phyloP scores from a whole-genome alignment of 2,329 filamentous ascomycete genomes.

The Phoma sp. region DNA sequence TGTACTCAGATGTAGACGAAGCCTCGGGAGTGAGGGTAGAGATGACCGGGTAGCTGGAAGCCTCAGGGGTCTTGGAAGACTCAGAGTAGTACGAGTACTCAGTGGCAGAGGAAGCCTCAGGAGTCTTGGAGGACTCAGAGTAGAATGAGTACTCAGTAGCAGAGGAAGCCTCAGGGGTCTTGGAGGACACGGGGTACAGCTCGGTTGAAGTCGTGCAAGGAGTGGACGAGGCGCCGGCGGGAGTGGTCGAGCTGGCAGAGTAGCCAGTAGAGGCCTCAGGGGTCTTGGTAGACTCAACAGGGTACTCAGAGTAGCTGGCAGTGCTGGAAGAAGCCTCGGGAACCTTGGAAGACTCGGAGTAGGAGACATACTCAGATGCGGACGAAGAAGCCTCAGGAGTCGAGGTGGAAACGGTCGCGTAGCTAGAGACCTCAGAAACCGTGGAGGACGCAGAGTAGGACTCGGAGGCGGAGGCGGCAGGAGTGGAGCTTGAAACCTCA shows the following conservation, averaged over 20 bases:
- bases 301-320: slow-evolving; percentile 2
- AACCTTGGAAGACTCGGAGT: no score
- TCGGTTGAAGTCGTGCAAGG: slow-evolving; percentile 16
- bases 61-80: slow-evolving; percentile 14
- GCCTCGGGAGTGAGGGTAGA: slow-evolving; percentile 8
- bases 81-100: slow-evolving; percentile 8
- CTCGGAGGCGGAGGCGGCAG: slow-evolving; percentile 3
- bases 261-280: no score
- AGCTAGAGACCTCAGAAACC: no score
- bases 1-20: slow-evolving; percentile 8
- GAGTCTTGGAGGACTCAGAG: slow-evolving; percentile 11
- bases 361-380: not conserved
- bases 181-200: slow-evolving; percentile 12
- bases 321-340: no score
- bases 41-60: not conserved
- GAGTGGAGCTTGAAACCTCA: slow-evolving; percentile 1
- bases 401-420: not conserved
- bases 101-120: slow-evolving; percentile 7
- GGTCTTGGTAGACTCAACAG: no score
- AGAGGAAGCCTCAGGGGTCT: slow-evolving; percentile 20
- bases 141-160: slow-evolving; percentile 7
- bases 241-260: slow-evolving; percentile 3
- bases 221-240: slow-evolving; percentile 10
- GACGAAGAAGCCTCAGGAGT: not conserved
- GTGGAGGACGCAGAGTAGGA: slow-evolving; percentile 1